A percentile compares a stretch with the other conserved stretches of the same genome.
Conservation (phyloP, 176 grass and related monocot genomes). For the Triticum urartu region DNA sequence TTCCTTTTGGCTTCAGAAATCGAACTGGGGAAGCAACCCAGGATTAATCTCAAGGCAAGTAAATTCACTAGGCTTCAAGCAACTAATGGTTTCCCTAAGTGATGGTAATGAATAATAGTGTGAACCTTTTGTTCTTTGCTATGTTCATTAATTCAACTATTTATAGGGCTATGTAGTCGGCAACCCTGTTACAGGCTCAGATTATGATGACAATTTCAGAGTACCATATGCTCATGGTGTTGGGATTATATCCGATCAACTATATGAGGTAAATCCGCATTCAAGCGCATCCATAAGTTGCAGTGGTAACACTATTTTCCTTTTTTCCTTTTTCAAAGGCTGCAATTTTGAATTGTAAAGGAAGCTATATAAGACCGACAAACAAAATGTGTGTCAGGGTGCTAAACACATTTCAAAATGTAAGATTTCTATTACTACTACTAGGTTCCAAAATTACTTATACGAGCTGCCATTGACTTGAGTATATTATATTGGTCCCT, state of each 20-base stretch:
- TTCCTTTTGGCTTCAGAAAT: slow-evolving; percentile 21
- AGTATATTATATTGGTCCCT: neutral
- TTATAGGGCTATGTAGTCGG: slow-evolving; percentile 52
- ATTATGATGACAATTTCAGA: slow-evolving; percentile 12
- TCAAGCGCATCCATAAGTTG: neutral
- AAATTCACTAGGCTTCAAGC: neutral
- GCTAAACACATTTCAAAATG: neutral
- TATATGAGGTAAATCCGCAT: slow-evolving; percentile 41
- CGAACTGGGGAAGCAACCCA: slow-evolving; percentile 25
- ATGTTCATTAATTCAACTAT: neutral
- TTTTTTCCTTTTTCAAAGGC: neutral
- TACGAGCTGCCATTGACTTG: neutral
- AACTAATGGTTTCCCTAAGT: neutral
- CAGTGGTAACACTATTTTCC: neutral
- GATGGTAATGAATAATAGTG: neutral
- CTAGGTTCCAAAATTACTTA: neutral
- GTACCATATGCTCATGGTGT: slow-evolving; percentile 39
- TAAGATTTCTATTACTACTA: neutral
- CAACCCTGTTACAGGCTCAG: slow-evolving; percentile 31
- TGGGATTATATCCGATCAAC: slow-evolving; percentile 57
- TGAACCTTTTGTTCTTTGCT: neutral
- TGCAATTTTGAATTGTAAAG: slow-evolving; percentile 22
- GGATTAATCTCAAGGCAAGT: slow-evolving; percentile 43
- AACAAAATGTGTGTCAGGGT: slow-evolving; percentile 9
- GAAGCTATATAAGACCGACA: slow-evolving; percentile 28